Evolutionary conservation across 768 basidiomycete species (phyloP).

Genomic region (Kwoniella newhampshirensis): DNA sequence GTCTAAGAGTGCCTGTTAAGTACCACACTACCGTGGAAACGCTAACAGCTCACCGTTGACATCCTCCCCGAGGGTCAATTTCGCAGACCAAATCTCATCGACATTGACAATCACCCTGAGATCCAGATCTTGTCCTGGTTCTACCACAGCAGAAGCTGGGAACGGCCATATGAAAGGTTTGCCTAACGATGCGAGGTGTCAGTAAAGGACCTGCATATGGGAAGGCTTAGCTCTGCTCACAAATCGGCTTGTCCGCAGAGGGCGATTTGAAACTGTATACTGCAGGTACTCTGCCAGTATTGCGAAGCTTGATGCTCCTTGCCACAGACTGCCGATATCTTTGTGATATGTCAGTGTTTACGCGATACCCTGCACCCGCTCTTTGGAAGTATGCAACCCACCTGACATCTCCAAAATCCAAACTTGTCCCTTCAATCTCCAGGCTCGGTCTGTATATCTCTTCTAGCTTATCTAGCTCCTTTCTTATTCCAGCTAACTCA

Average conservation of each 20-base stretch:
- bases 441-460: slow-evolving; percentile 38
- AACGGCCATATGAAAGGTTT: slow-evolving; percentile 37
- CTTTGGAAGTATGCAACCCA: slow-evolving; percentile 17
- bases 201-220: not conserved
- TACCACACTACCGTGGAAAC: not conserved
- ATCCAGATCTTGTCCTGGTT: slow-evolving; percentile 22
- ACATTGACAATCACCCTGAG: slow-evolving; percentile 30
- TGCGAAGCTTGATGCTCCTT: slow-evolving; percentile 24
- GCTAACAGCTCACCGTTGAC: slow-evolving; percentile 31
- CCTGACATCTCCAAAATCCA: slow-evolving; percentile 40
- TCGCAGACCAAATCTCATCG: slow-evolving; percentile 22
- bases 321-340: slow-evolving; percentile 27
- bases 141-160: slow-evolving; percentile 27
- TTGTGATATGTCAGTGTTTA: not conserved
- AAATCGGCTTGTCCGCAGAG: slow-evolving; percentile 30
- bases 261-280: slow-evolving; percentile 36
- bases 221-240: slow-evolving; percentile 15
- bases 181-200: slow-evolving; percentile 18
- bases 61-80: slow-evolving; percentile 31
- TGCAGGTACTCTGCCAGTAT: slow-evolving; percentile 37
- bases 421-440: slow-evolving; percentile 23
- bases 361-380: not conserved
- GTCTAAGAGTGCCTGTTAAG: slow-evolving; percentile 19
- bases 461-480: slow-evolving; percentile 39
- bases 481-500: slow-evolving; percentile 16